phyloP scores from a whole-genome alignment of 768 basidiomycete genomes.

The Suillus spraguei region DNA sequence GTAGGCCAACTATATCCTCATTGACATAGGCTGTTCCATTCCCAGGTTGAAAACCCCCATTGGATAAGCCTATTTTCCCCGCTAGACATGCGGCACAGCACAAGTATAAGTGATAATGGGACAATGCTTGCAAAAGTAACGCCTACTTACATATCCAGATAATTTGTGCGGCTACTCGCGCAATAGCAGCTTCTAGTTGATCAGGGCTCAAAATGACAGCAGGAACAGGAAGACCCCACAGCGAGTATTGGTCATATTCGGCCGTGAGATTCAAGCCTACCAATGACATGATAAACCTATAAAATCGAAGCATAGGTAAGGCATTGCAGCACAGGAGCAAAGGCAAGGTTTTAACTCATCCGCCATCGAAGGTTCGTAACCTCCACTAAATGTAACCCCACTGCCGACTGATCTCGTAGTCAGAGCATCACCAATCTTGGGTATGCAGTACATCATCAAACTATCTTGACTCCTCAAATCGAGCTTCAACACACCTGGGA shows the following conservation, averaged over 20 bases:
- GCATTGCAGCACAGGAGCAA: not conserved
- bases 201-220: not conserved
- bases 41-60: not conserved
- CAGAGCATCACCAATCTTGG: not conserved
- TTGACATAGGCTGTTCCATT: not conserved
- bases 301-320: not conserved
- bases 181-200: not conserved
- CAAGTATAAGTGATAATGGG: not conserved
- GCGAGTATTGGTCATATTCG: not conserved
- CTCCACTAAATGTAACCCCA: not conserved
- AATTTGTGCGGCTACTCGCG: not conserved
- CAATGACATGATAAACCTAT: slow-evolving; percentile 10
- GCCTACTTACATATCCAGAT: slow-evolving; percentile 1
- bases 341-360: not conserved
- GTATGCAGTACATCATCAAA: not conserved
- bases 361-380: not conserved
- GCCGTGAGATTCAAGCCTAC: not conserved
- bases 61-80: not conserved
- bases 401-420: not conserved
- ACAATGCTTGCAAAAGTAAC: not conserved
- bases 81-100: not conserved
- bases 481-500: not conserved
- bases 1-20: not conserved
- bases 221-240: not conserved
- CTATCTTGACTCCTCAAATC: not conserved